A percentile compares a stretch with the other conserved stretches of the same genome.
phyloP scores from a whole-genome alignment of 2,329 filamentous ascomycete species.

The Claviceps citrina region DNA sequence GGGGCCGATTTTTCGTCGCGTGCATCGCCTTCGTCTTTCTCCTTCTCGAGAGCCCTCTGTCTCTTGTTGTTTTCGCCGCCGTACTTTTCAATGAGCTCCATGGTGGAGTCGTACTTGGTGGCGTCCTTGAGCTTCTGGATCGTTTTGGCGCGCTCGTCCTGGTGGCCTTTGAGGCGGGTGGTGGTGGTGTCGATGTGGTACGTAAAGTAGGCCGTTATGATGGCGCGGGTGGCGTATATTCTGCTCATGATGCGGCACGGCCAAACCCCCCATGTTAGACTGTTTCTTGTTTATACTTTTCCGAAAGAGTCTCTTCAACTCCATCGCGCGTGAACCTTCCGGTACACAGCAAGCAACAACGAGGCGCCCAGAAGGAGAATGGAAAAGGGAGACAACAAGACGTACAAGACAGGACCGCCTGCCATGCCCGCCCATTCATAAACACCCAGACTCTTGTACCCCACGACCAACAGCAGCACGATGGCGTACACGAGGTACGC shows the following conservation, averaged over 20 bases:
- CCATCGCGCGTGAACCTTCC: too few species aligned
- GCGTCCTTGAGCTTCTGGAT: constrained; percentile 91
- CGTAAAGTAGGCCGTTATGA: constrained; percentile 57
- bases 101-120: constrained; percentile 90
- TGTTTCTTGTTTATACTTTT: too few species aligned
- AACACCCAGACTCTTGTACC: constrained; percentile 60
- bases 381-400: constrained; percentile 1
- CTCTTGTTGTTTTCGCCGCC: constrained; percentile 46
- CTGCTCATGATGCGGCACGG: too few species aligned
- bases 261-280: background rate
- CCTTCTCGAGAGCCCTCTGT: background rate
- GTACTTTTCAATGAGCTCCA: constrained; percentile 88
- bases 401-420: constrained; percentile 64
- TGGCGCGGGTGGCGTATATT: constrained; percentile 61
- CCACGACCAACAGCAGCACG: constrained; percentile 70
- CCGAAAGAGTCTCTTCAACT: too few species aligned
- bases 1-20: too few species aligned
- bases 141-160: constrained; percentile 66
- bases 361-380: too few species aligned
- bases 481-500: constrained; percentile 78
- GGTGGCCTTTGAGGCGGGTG: constrained; percentile 54
- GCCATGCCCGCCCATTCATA: constrained; percentile 66
- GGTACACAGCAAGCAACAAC: too few species aligned
- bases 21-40: too few species aligned
- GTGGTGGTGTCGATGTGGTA: constrained; percentile 62